Conservation (phyloP, 805 yeast species). For the Starmerella etchellsii region DNA sequence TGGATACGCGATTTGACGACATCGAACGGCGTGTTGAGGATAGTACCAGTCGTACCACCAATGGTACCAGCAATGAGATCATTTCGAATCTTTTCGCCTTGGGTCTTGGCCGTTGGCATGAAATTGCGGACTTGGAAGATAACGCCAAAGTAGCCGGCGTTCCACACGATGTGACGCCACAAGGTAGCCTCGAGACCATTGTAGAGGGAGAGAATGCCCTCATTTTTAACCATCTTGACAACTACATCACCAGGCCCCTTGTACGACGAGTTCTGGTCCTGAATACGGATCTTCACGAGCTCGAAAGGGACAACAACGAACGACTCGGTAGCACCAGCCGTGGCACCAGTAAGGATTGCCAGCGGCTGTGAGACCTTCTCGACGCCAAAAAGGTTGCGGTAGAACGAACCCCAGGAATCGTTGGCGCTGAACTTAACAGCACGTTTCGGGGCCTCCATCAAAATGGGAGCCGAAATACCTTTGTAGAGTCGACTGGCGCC, state of each 20-base stretch:
- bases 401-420: constrained; percentile 87
- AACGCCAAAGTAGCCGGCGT: constrained; percentile 94
- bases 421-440: constrained; percentile 98
- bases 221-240: constrained; percentile 50
- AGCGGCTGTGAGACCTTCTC: constrained; percentile 62
- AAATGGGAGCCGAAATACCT: constrained; percentile 90
- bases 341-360: constrained; percentile 88
- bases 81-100: constrained; percentile 65
- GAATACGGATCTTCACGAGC: constrained; percentile 85
- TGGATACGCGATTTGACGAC: constrained; percentile 93
- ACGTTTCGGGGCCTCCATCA: constrained; percentile 99
- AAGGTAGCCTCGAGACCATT: constrained; percentile 93
- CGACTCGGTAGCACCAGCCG: constrained; percentile 95
- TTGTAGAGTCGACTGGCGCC: constrained; percentile 75
- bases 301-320: constrained; percentile 97
- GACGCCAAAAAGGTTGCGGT: constrained; percentile 58
- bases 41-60: constrained; percentile 97
- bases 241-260: constrained; percentile 77
- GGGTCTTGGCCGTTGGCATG: constrained; percentile 63
- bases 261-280: constrained; percentile 72
- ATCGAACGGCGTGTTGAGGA: constrained; percentile 91
- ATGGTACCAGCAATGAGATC: constrained; percentile 86
- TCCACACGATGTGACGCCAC: constrained; percentile 96
- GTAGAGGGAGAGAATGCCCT: constrained; percentile 76
- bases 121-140: constrained; percentile 73